Evolutionary conservation across 306 rosid genomes (phyloP).

Genomic region (Casuarina cunninghamiana): DNA sequence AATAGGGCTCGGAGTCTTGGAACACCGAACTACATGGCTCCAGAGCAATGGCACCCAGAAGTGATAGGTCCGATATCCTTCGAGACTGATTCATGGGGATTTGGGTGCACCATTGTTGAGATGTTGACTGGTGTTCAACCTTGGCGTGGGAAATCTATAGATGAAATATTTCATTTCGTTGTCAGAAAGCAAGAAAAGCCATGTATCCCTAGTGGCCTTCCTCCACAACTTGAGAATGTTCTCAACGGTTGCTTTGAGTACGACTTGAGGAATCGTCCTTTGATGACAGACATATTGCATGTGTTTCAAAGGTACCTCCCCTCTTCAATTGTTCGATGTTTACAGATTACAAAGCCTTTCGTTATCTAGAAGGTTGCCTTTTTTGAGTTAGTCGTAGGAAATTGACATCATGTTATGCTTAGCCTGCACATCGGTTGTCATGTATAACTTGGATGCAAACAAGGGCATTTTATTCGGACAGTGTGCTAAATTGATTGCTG

Average conservation of each 20-base stretch:
- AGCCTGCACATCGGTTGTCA: background rate
- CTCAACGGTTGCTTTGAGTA: conserved; percentile 89
- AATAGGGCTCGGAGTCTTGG: conserved; percentile 72
- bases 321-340: background rate
- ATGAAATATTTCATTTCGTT: conserved; percentile 56
- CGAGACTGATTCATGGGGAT: conserved; percentile 95
- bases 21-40: conserved; percentile 95
- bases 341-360: background rate
- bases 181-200: conserved; percentile 82
- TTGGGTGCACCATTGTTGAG: conserved; percentile 85
- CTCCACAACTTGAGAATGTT: conserved; percentile 66
- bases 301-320: conserved; percentile 61
- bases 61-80: conserved; percentile 81
- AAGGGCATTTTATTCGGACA: background rate
- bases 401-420: conserved; percentile 2
- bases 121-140: conserved; percentile 88
- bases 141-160: conserved; percentile 72
- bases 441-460: background rate
- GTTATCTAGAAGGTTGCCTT: background rate
- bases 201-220: conserved; percentile 75
- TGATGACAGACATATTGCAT: conserved; percentile 59
- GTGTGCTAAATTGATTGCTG: background rate
- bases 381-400: conserved; percentile 18
- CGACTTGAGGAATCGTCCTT: conserved; percentile 87
- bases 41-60: conserved; percentile 95